A percentile compares a stretch with the other conserved stretches of the same genome.
Conservation (phyloP, 2,329 filamentous ascomycete genomes). For the Fusarium secorum region DNA sequence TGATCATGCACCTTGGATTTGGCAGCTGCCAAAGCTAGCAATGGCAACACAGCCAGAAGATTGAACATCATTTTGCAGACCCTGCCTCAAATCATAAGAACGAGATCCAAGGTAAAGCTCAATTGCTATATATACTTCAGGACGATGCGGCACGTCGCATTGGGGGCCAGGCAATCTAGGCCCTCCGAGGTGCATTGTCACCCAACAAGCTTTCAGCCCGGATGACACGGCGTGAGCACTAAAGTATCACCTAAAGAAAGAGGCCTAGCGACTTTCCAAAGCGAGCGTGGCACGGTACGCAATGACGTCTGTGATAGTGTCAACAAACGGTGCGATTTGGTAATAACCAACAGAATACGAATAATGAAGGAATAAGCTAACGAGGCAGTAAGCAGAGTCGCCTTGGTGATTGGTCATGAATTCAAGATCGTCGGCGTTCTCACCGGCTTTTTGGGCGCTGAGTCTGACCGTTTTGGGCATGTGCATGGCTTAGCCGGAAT, state of each 20-base stretch:
- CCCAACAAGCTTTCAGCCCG: conserved; percentile 16
- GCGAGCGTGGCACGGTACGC: background rate
- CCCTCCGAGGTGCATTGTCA: background rate
- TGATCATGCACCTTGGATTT: conserved; percentile 4
- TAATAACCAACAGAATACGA: background rate
- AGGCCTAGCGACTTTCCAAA: background rate
- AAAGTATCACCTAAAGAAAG: conserved; percentile 1
- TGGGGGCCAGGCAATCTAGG: background rate
- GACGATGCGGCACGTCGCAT: background rate
- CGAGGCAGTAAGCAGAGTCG: background rate
- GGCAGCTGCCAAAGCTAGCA: conserved; percentile 3
- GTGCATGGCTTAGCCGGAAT: background rate
- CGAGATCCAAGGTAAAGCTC: background rate
- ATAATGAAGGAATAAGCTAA: background rate
- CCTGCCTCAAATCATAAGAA: accelerated
- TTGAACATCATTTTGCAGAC: background rate
- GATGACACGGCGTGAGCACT: conserved; percentile 13
- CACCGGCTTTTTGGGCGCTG: background rate
- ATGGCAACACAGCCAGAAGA: conserved; percentile 1
- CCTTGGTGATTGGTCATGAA: background rate
- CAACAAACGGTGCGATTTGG: background rate
- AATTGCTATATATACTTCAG: background rate
- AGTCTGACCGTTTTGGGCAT: background rate
- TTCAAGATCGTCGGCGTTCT: background rate
- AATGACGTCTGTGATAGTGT: conserved; percentile 6